Conservation (phyloP, 306 rosid species). For the Cicer judaicum region DNA sequence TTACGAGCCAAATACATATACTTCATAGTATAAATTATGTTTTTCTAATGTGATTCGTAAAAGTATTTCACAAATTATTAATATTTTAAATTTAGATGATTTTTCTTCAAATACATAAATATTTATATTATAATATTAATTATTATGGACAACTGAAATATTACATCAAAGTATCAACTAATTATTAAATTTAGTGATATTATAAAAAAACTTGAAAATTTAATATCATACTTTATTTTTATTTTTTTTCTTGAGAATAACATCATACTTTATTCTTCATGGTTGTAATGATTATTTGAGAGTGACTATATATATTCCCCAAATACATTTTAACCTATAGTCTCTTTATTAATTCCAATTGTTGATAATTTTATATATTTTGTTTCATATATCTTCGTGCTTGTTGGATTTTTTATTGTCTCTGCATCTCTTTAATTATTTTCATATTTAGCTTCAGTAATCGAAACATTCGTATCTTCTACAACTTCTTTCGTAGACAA, state of each 20-base stretch:
- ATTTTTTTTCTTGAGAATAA: too few species aligned
- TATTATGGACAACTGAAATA: too few species aligned
- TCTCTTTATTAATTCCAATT: neutral
- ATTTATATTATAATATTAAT: too few species aligned
- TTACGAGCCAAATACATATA: neutral
- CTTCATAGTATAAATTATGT: neutral
- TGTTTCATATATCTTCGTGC: neutral
- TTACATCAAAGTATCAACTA: too few species aligned
- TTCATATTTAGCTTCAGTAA: slow-evolving; percentile 39
- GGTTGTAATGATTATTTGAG: neutral
- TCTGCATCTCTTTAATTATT: slow-evolving; percentile 38
- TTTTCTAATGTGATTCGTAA: neutral
- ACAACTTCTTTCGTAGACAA: neutral
- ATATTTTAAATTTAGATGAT: neutral
- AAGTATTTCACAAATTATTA: neutral
- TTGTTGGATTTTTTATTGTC: slow-evolving; percentile 13
- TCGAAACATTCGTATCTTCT: slow-evolving; percentile 38
- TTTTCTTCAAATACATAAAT: neutral
- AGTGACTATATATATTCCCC: neutral
- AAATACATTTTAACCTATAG: neutral
- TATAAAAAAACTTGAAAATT: too few species aligned
- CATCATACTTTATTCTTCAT: neutral
- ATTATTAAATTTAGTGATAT: too few species aligned
- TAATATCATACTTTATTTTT: too few species aligned
- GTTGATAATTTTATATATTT: neutral